Evolutionary conservation across 805 yeast genomes (phyloP), one percentile per base, ranked within the genome.

Genomic region (Lipomyces lipofer): DNA sequence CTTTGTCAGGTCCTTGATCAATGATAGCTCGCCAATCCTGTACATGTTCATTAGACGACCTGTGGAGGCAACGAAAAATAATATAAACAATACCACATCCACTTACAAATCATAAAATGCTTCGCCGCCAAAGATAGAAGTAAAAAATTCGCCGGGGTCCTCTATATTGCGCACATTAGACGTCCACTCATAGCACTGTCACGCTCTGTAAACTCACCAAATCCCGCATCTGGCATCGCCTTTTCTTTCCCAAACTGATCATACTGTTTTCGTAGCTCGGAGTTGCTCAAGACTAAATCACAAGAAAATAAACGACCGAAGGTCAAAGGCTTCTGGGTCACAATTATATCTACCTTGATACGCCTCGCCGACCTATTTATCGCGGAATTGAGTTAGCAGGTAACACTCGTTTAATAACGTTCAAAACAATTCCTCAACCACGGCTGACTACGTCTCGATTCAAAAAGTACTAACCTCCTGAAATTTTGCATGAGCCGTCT

Each of bases 71-170:
- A 7, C 27, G 22, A 21, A 24, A 12, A 17, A 10, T 13, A 24
- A 36, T 24, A 43, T 6, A 29, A 42, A 35, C n/a, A n/a, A n/a
- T n/a, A n/a, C n/a, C 49, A 69, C n/a, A n/a, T n/a, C n/a, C n/a
- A n/a, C 60, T 24, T 54, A 59, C 69, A 63, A 85, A 46, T 85
- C 84, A 30, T 76, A 79, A 70, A 91, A 90, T 1, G 94, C 95
- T 52, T 86, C 95, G 46, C 97, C 97, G 43, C 97, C 97, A 70
- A 90, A 94, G 33, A 94, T 87, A 67, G 78, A 77, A 27, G 85
- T 79, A 71, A 94, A 89, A 65, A 88, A 85, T 67, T 91, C 96
- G 49, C 80, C 75, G 0, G 97, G 95, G 68, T 94, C 98, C 53
- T 84, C 75, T 63, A 30, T 13, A 32, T 33, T 12, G 15, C 15